Evolutionary conservation across 2,329 filamentous ascomycete genomes (phyloP), one percentile per base, ranked within the genome.

Genomic region (Didymella segeticola): DNA sequence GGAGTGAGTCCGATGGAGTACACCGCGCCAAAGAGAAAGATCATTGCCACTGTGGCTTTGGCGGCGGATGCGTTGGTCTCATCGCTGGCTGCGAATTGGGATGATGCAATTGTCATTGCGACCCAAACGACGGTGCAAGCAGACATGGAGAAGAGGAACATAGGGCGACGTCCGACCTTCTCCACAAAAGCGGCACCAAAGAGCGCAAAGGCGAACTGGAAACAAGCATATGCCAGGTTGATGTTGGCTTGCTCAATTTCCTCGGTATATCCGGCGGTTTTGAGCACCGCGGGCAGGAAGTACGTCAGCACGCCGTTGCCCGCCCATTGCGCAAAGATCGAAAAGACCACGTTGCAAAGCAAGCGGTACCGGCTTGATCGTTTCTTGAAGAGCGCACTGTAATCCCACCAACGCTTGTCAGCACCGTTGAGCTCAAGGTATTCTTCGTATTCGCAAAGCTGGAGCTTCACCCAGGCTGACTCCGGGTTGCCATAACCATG

Each of bases 331-430:
- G 80, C 79, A 50, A 84, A 82, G 66, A 83, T 83, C 0, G 78
- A 75, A 78, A 84, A 83, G 14, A 71, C 73, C 22, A 83, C 69
- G 2, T 83, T 79, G 67, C 83, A 79, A 63, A 77, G 77, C 2
- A 82, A 73, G 17, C 82, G 71, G 64, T 83, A 83, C 14, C 78
- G 74, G 29, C 66, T 82, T 80, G 67, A 78, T 75, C 15, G 85
- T 9, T 72, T 57, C 83, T 82, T 22, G 23, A 39, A 39, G n/a
- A 39, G 37, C 11, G 37, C 37, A 39, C 65, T 61, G 57, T 69
- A 68, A 36, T 71, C 68, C 67, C 67, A 71, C 66, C 67, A 71
- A 19, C 63, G 59, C 22, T 70, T 70, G 20, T 69, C 67, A 33
- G 64, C 62, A 14, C 53, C 55, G 22, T 60, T 58, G 7, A 42